Evolutionary conservation across 371 early-diverging fungal genomes (phyloP).

Genomic region (Parasitella parasitica): DNA sequence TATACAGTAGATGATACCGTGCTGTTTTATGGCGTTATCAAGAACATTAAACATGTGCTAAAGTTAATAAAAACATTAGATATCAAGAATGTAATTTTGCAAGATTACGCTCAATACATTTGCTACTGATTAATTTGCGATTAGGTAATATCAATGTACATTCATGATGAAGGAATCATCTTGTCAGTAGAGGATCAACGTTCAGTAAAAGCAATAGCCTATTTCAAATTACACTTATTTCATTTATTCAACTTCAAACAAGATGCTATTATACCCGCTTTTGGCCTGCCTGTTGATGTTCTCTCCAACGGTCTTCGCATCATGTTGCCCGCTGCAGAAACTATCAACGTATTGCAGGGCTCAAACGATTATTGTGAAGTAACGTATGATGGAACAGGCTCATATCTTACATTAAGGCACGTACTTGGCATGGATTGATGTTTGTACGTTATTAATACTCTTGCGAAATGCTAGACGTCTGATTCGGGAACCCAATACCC

Average conservation of each 20-base stretch:
- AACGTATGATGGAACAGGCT: constrained; percentile 29
- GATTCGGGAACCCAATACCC: constrained; percentile 12
- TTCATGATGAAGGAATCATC: constrained; percentile 40
- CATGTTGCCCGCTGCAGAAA: constrained; percentile 6
- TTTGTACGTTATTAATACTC: background rate
- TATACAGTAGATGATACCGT: constrained; percentile 3
- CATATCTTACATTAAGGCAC: constrained; percentile 27
- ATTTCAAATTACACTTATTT: constrained; percentile 34
- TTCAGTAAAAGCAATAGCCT: constrained; percentile 35
- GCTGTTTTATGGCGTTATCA: constrained; percentile 14
- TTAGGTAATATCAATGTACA: constrained; percentile 7
- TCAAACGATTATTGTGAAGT: constrained; percentile 30
- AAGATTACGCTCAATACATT: background rate
- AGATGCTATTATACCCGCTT: constrained; percentile 16
- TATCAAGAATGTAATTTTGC: constrained; percentile 9
- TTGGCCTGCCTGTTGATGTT: constrained; percentile 29
- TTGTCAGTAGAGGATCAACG: constrained; percentile 32
- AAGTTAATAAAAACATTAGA: constrained; percentile 6
- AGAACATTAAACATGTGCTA: background rate
- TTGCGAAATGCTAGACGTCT: constrained; percentile 13
- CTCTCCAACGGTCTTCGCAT: constrained; percentile 32
- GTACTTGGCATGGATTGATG: background rate
- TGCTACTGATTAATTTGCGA: background rate
- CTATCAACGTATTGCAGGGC: background rate
- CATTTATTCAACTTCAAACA: constrained; percentile 16